Evolutionary conservation across 768 basidiomycete genomes (phyloP).

Genomic region (Royoungia palumana): DNA sequence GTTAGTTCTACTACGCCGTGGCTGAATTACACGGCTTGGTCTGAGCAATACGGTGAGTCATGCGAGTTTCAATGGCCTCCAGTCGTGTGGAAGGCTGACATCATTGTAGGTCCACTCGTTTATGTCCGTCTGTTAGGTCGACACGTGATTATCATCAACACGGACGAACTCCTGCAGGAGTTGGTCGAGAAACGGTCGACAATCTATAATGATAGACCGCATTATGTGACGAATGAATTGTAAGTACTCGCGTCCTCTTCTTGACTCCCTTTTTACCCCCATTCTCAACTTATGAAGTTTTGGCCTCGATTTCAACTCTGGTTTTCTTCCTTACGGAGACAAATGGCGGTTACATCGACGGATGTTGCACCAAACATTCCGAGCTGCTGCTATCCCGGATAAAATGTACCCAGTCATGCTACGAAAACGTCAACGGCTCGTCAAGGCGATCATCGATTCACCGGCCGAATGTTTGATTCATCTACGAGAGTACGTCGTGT

Average conservation of each 20-base stretch:
- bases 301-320: conserved; percentile 18
- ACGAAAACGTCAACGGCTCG: conserved; percentile 7
- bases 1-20: conserved; percentile 4
- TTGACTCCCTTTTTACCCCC: no score
- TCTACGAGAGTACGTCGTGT: conserved; percentile 8
- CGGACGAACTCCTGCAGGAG: conserved; percentile 8
- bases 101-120: neutral
- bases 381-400: neutral
- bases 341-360: conserved; percentile 19
- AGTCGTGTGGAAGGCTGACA: no score
- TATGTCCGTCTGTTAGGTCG: neutral
- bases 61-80: no score
- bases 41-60: conserved; percentile 6
- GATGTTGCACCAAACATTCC: conserved; percentile 19
- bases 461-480: conserved; percentile 1
- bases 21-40: conserved; percentile 15
- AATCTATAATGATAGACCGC: conserved; percentile 17
- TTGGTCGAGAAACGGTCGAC: conserved; percentile 16
- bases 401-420: conserved; percentile 9
- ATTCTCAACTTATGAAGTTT: neutral
- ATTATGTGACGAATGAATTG: conserved; percentile 7
- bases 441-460: conserved; percentile 1
- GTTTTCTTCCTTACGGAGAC: conserved; percentile 19
- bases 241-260: neutral
- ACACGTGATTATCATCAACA: conserved; percentile 10